Percentiles rank a stretch among this genome's conserved stretches.
Conservation (phyloP, 73 alveolate species). For the Blepharisma japonicum region DNA sequence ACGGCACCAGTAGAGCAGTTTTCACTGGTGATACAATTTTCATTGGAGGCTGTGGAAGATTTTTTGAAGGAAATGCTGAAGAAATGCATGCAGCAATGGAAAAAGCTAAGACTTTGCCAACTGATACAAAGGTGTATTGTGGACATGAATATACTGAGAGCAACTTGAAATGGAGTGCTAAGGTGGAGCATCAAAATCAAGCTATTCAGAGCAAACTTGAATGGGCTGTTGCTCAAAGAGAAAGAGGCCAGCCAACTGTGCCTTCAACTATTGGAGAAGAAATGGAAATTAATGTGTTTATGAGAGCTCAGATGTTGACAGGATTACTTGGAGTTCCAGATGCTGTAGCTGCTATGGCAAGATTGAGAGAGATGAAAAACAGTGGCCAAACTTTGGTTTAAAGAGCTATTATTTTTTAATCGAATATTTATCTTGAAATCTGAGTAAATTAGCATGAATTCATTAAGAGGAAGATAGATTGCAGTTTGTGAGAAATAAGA, state of each 20-base stretch:
- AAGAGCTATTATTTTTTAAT: too few relatives aligned
- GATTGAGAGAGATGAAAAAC: conserved; percentile 45
- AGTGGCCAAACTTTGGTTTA: conserved; percentile 21
- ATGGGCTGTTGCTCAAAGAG: too few relatives aligned
- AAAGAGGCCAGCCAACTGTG: too few relatives aligned
- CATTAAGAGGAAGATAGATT: too few relatives aligned
- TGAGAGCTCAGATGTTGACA: conserved; percentile 31
- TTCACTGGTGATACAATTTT: conserved; percentile 71
- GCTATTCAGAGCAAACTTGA: too few relatives aligned
- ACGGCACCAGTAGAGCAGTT: conserved; percentile 1
- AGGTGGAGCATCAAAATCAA: conserved; percentile 15
- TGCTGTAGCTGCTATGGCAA: conserved; percentile 36
- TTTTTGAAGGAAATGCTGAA: conserved; percentile 69
- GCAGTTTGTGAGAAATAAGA: too few relatives aligned
- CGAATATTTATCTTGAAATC: too few relatives aligned
- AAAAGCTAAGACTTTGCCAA: conserved; percentile 37
- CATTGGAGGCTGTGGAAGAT: conserved; percentile 74
- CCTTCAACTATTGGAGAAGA: conserved; percentile 16
- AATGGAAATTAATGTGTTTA: conserved; percentile 36
- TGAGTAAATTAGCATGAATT: too few relatives aligned
- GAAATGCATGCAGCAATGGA: conserved; percentile 56
- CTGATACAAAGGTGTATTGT: conserved; percentile 56
- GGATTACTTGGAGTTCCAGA: conserved; percentile 22
- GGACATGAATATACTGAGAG: conserved; percentile 67
- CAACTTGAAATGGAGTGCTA: conserved; percentile 43